phyloP scores from a whole-genome alignment of 495 filamentous ascomycete genomes.

The Melanomma pulvis-pyrius region DNA sequence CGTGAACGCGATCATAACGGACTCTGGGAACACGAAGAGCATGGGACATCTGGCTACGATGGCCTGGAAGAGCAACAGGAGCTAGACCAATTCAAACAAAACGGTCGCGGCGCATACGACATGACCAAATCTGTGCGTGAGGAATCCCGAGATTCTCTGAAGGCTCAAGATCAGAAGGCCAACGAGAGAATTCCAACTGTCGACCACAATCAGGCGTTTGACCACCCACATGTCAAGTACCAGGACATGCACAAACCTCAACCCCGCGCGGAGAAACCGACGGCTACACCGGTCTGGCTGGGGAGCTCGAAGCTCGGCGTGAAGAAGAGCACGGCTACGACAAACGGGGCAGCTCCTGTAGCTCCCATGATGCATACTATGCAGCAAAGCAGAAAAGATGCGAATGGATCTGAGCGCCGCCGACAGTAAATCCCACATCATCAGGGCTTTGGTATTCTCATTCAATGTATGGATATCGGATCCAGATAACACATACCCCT shows the following conservation, averaged over 20 bases:
- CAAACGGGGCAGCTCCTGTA: not conserved
- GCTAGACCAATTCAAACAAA: not conserved
- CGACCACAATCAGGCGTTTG: not conserved
- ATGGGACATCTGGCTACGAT: not conserved
- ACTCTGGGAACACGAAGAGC: not conserved
- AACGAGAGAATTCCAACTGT: not conserved
- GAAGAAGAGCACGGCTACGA: not conserved
- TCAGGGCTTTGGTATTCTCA: no score
- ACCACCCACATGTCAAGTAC: not conserved
- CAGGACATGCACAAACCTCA: not conserved
- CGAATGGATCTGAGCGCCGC: not conserved
- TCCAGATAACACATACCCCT: no score
- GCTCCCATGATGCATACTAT: conserved; percentile 13
- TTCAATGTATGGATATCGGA: not conserved
- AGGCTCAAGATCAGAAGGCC: no score
- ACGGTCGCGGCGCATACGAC: not conserved
- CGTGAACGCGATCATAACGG: no score
- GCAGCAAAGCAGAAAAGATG: not conserved
- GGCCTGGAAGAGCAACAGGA: no score
- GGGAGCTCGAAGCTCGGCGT: conserved; percentile 7
- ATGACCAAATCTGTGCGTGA: not conserved
- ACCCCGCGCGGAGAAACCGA: not conserved
- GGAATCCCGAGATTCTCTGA: not conserved
- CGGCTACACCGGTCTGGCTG: not conserved
- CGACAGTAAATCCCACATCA: no score